Evolutionary conservation across 257 asterid genomes (phyloP).

Genomic region (Scutellaria barbata): DNA sequence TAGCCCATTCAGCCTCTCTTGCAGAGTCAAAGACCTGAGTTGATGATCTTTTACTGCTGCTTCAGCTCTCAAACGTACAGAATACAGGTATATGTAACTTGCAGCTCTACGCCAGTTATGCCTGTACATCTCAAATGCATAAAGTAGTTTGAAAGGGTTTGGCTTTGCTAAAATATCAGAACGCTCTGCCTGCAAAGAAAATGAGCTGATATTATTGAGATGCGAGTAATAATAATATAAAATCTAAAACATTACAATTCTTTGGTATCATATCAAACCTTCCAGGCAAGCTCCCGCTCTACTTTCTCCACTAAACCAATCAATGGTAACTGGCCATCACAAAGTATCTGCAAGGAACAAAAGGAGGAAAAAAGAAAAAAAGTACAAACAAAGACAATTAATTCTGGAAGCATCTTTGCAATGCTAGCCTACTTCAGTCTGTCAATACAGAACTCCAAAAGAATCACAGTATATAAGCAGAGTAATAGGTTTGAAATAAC

Average conservation of each 20-base stretch:
- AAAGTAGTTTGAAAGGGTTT: slow-evolving; percentile 81
- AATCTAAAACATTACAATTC: slow-evolving; percentile 22
- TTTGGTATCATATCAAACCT: slow-evolving; percentile 54
- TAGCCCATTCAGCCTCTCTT: slow-evolving; percentile 87
- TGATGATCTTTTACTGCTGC: slow-evolving; percentile 69
- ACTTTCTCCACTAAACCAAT: slow-evolving; percentile 89
- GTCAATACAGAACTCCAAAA: slow-evolving; percentile 3
- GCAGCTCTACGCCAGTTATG: slow-evolving; percentile 98
- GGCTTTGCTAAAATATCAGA: slow-evolving; percentile 84
- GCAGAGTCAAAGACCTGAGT: slow-evolving; percentile 62
- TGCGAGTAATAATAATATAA: slow-evolving; percentile 16
- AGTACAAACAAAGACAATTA: slow-evolving; percentile 13
- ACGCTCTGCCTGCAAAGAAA: slow-evolving; percentile 81
- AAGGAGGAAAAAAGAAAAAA: slow-evolving; percentile 26
- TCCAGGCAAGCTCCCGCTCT: slow-evolving; percentile 94
- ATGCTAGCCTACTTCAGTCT: slow-evolving; percentile 28
- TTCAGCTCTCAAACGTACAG: slow-evolving; percentile 71
- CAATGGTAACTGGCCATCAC: slow-evolving; percentile 93
- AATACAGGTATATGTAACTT: slow-evolving; percentile 67
- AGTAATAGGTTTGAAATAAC: slow-evolving; percentile 27
- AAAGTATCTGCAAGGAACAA: slow-evolving; percentile 68
- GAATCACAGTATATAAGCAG: slow-evolving; percentile 1
- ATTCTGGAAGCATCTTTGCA: slow-evolving; percentile 29
- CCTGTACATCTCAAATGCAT: slow-evolving; percentile 90
- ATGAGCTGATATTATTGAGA: slow-evolving; percentile 28